Conservation (phyloP, 129 eudicot genomes). For the Oenanthe sinensis region DNA sequence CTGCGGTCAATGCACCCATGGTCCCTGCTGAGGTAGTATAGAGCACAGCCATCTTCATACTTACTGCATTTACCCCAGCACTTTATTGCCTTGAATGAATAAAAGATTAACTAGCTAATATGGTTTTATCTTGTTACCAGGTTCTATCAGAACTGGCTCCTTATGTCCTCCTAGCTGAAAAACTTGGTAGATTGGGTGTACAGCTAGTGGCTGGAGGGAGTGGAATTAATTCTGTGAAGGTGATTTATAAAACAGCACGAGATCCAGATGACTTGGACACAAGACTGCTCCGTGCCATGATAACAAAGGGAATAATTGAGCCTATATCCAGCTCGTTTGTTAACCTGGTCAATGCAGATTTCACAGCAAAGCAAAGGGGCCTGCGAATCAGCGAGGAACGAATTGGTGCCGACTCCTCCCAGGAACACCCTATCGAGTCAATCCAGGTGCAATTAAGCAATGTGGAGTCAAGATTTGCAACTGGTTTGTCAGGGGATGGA, state of each 20-base stretch:
- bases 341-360: constrained; percentile 80
- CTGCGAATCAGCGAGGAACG: constrained; percentile 61
- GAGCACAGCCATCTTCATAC: background rate
- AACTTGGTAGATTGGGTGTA: constrained; percentile 69
- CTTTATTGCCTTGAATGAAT: background rate
- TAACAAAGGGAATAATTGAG: constrained; percentile 65
- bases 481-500: constrained; percentile 49
- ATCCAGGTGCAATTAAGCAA: constrained; percentile 50
- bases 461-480: constrained; percentile 52
- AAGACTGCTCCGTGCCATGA: constrained; percentile 70
- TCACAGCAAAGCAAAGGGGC: constrained; percentile 70
- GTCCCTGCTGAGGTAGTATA: constrained; percentile 56
- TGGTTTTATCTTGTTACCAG: constrained; percentile 12
- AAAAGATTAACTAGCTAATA: background rate
- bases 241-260: constrained; percentile 48
- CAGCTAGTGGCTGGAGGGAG: constrained; percentile 78
- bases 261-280: constrained; percentile 76
- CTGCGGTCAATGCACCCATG: constrained; percentile 84
- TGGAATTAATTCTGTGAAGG: constrained; percentile 56
- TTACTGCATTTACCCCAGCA: background rate
- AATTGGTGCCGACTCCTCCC: constrained; percentile 33
- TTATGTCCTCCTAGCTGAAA: constrained; percentile 62
- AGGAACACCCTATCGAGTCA: constrained; percentile 47
- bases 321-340: constrained; percentile 55
- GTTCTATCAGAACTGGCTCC: constrained; percentile 78